Percentiles rank a stretch among this genome's conserved stretches.
These are phyloP conservation scores for Trichoderma semiorbis DNA, from an alignment of 2,329 filamentous ascomycete genomes.

Conservation along the genomic window DNA sequence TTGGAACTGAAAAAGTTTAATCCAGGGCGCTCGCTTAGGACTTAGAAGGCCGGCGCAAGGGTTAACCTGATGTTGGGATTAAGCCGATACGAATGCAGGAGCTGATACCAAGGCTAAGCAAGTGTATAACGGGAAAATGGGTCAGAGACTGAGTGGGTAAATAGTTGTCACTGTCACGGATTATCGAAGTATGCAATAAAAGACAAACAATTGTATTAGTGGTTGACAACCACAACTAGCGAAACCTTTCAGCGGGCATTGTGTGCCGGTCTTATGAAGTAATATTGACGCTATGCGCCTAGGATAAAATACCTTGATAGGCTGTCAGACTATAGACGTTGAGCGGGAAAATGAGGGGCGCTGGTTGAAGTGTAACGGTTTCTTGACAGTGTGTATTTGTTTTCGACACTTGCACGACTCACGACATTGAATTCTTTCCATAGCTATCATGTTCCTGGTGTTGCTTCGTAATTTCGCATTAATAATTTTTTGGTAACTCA, in stretches of 20 bases:
- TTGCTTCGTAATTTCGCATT: background rate
- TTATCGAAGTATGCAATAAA: background rate
- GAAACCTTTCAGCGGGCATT: background rate
- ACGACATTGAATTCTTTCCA: no score
- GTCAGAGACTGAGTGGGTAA: background rate
- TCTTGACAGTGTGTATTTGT: background rate
- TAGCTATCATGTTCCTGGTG: background rate
- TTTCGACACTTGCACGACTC: no score
- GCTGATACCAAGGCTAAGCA: background rate
- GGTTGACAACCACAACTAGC: background rate
- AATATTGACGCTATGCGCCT: background rate
- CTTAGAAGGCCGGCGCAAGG: background rate
- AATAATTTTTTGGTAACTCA: background rate
- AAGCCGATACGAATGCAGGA: background rate
- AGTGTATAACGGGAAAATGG: background rate
- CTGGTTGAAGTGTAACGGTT: background rate
- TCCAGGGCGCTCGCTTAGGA: background rate
- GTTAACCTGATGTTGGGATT: background rate
- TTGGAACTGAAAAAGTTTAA: background rate
- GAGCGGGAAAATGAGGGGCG: background rate
- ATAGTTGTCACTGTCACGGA: background rate
- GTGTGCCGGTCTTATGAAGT: background rate
- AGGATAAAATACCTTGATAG: background rate
- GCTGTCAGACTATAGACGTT: background rate
- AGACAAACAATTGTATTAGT: background rate